A percentile compares a stretch with the other conserved stretches of the same genome.
These are phyloP conservation scores for Linaria vulgaris DNA, from an alignment of 257 asterid genomes.

Conservation along the genomic window DNA sequence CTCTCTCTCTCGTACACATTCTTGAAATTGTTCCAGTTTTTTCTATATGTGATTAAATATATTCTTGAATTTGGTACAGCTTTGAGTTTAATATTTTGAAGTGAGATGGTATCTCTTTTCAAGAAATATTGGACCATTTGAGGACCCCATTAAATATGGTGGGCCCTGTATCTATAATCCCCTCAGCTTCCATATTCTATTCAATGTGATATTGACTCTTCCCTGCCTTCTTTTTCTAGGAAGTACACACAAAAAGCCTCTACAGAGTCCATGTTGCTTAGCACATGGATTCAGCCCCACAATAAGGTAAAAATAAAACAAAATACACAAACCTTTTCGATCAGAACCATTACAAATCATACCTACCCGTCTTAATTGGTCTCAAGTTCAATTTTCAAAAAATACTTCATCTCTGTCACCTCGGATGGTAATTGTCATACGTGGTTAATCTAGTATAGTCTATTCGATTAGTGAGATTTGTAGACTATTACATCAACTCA, in stretches of 20 bases:
- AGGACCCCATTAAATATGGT: constrained; percentile 55
- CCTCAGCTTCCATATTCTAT: constrained; percentile 54
- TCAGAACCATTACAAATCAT: too few relatives aligned
- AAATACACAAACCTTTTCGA: too few relatives aligned
- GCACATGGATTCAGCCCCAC: constrained; percentile 75
- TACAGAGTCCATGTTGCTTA: constrained; percentile 44
- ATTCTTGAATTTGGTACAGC: constrained; percentile 28
- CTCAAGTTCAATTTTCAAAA: too few relatives aligned
- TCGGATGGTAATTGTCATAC: too few relatives aligned
- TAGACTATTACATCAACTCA: too few relatives aligned
- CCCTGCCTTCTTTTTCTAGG: constrained; percentile 42
- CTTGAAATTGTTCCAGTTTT: too few relatives aligned
- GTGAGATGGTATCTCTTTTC: constrained; percentile 30
- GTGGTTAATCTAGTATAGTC: too few relatives aligned
- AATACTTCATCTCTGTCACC: too few relatives aligned
- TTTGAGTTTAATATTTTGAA: constrained; percentile 21
- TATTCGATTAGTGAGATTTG: too few relatives aligned
- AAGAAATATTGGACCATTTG: constrained; percentile 51
- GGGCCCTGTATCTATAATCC: constrained; percentile 63
- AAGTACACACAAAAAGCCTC: constrained; percentile 40
- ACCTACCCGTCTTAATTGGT: too few relatives aligned
- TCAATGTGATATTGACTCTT: constrained; percentile 60
- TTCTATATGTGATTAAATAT: too few relatives aligned
- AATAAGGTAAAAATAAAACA: background rate
- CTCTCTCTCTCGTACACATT: background rate